Evolutionary conservation across 1,284 basidiomycete species (phyloP).

Genomic region (Gymnopus androsaceus): DNA sequence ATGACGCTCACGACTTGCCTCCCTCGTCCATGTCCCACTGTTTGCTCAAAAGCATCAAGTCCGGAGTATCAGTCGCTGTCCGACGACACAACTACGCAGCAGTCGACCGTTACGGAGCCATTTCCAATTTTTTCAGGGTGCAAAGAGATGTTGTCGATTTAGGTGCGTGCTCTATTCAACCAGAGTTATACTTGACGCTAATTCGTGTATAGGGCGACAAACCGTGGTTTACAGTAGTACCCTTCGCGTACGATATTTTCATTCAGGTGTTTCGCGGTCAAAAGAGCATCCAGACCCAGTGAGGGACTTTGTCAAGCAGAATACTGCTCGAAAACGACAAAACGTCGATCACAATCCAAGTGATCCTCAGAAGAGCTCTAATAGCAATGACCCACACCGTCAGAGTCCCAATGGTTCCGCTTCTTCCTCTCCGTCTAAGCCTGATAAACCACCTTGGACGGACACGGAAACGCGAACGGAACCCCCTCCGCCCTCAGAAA

Average conservation of each 20-base stretch:
- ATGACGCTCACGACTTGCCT: slow-evolving; percentile 1
- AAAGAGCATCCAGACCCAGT: neutral
- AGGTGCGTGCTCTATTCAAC: slow-evolving; percentile 1
- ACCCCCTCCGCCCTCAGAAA: neutral
- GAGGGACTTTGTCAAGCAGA: neutral
- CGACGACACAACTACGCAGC: neutral
- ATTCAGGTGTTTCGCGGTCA: neutral
- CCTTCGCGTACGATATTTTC: neutral
- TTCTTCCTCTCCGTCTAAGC: neutral
- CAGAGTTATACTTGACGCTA: neutral
- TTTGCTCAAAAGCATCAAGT: neutral
- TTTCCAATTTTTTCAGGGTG: slow-evolving; percentile 14
- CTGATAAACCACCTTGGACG: neutral
- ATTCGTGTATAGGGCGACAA: neutral
- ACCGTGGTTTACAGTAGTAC: neutral
- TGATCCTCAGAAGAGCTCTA: neutral
- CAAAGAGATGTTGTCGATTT: neutral
- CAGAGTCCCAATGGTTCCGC: neutral
- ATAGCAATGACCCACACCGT: neutral
- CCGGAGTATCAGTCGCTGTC: neutral
- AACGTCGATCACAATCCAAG: neutral
- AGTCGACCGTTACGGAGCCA: slow-evolving; percentile 13
- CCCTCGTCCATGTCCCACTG: neutral
- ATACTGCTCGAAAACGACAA: neutral
- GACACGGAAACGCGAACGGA: neutral